A percentile compares a stretch with the other conserved stretches of the same genome.
Evolutionary conservation across 768 basidiomycete species (phyloP).

Genomic region (Pleurotus sapidus): DNA sequence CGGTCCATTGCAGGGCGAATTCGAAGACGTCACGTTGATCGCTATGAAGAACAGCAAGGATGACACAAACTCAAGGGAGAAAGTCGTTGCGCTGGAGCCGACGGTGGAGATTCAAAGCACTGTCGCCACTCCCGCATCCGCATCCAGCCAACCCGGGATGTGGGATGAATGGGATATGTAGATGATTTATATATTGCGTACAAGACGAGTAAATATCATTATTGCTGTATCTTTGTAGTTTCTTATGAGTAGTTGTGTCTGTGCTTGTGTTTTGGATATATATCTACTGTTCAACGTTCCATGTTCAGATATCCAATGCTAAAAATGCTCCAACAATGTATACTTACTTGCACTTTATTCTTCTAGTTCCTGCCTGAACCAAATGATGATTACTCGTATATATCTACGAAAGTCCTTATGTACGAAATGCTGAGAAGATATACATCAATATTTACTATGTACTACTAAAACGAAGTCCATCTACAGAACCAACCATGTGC

Average conservation of each 20-base stretch:
- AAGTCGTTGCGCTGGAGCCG: background rate
- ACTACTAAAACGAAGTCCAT: background rate
- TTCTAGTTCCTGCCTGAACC: too few species aligned
- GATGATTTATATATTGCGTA: background rate
- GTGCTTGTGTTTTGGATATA: too few species aligned
- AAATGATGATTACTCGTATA: too few species aligned
- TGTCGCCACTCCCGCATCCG: background rate
- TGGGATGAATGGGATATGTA: slow-evolving; percentile 8
- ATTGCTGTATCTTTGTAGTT: too few species aligned
- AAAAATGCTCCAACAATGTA: too few species aligned
- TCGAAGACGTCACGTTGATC: slow-evolving; percentile 51
- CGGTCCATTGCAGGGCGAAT: slow-evolving; percentile 28
- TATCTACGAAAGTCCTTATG: too few species aligned
- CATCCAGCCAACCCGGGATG: background rate
- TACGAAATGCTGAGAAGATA: too few species aligned
- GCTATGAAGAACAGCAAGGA: slow-evolving; percentile 43
- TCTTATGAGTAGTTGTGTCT: too few species aligned
- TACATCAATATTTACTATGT: background rate
- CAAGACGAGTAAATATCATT: too few species aligned
- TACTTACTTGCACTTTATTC: too few species aligned
- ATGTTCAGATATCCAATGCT: too few species aligned
- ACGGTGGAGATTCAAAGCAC: background rate
- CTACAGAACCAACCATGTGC: slow-evolving; percentile 12
- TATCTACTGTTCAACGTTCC: too few species aligned
- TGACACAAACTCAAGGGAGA: background rate